These are phyloP conservation scores for Penicillium sp. DNA, from an alignment of 2,329 filamentous ascomycete genomes.

Conservation along the genomic window DNA sequence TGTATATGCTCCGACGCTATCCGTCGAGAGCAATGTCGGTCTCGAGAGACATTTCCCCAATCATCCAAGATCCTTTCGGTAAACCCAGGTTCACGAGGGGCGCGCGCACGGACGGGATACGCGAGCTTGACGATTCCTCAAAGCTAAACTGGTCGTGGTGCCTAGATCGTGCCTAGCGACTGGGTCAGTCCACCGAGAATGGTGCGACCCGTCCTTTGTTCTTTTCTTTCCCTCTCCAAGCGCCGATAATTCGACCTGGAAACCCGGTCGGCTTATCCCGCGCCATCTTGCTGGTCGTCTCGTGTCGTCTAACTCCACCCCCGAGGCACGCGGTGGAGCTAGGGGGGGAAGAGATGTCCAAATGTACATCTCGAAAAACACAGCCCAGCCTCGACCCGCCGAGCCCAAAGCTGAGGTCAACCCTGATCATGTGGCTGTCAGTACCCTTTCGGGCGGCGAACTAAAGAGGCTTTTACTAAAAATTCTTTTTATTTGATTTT, in stretches of 20 bases:
- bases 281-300: not conserved
- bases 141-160: conserved; percentile 21
- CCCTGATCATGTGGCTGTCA: conserved; percentile 25
- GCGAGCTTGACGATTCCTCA: conserved; percentile 22
- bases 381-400: conserved; percentile 19
- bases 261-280: conserved; percentile 10
- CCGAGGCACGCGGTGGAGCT: conserved; percentile 5
- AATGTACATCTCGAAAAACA: conserved; percentile 3
- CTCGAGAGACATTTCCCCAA: conserved; percentile 19
- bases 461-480: conserved; percentile 5
- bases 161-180: conserved; percentile 25
- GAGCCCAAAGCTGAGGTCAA: conserved; percentile 15
- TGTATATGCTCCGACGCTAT: conserved; percentile 15
- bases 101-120: conserved; percentile 22
- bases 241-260: conserved; percentile 13
- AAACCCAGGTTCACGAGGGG: conserved; percentile 17
- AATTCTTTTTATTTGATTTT: too few species aligned
- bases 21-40: conserved; percentile 10
- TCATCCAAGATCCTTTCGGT: conserved; percentile 10
- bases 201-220: not conserved
- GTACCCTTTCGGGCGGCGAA: conserved; percentile 15
- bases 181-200: conserved; percentile 7
- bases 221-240: conserved; percentile 10
- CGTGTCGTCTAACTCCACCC: conserved; percentile 10
- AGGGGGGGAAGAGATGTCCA: not conserved